These are phyloP conservation scores for Salicornia ramosissima DNA, from an alignment of 148 eudicot genomes.

Conservation along the genomic window DNA sequence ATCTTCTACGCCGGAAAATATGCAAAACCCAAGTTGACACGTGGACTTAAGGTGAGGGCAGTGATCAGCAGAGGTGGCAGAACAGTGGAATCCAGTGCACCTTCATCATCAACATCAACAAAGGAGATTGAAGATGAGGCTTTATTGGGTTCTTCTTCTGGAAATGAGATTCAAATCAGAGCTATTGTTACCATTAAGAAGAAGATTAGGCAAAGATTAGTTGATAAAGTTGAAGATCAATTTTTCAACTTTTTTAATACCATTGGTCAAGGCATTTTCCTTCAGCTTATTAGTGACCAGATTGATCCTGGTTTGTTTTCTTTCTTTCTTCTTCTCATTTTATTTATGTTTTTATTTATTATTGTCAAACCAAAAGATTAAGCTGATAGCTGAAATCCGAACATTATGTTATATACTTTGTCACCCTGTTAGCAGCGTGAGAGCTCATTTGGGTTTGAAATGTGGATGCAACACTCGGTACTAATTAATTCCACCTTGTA, in stretches of 20 bases:
- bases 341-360: background rate
- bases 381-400: no score
- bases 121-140: constrained; percentile 20
- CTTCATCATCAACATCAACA: constrained; percentile 9
- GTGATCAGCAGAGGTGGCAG: constrained; percentile 59
- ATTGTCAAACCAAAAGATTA: no score
- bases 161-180: constrained; percentile 41
- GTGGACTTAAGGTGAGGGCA: constrained; percentile 39
- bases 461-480: no score
- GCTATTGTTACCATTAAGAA: constrained; percentile 64
- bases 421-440: no score
- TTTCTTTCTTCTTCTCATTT: background rate
- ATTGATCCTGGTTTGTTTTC: constrained; percentile 61
- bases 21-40: constrained; percentile 5
- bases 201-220: constrained; percentile 63
- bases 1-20: constrained; percentile 24
- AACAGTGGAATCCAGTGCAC: constrained; percentile 32
- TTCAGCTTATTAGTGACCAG: constrained; percentile 71
- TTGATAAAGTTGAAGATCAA: constrained; percentile 64
- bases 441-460: no score
- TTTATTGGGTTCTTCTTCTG: constrained; percentile 17
- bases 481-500: no score
- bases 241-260: constrained; percentile 55
- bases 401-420: no score
- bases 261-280: constrained; percentile 62